Conservation (phyloP, 495 filamentous ascomycete species). For the Talaromyces nanjingensis region DNA sequence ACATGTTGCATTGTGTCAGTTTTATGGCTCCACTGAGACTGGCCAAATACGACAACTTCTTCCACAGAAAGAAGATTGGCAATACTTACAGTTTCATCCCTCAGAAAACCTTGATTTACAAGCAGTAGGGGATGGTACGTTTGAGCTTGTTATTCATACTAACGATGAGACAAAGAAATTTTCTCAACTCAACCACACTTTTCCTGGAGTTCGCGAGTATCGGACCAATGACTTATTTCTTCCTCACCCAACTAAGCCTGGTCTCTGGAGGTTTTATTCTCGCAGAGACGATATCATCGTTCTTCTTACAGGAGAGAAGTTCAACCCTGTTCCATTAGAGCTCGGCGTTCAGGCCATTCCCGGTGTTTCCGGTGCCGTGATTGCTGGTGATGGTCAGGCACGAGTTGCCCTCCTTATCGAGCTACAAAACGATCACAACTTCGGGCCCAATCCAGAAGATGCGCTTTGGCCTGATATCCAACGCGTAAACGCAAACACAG, state of each 20-base stretch:
- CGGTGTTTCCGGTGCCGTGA: slow-evolving; percentile 35
- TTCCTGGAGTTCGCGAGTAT: slow-evolving; percentile 22
- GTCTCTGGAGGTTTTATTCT: slow-evolving; percentile 46
- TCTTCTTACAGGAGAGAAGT: slow-evolving; percentile 57
- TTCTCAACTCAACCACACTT: slow-evolving; percentile 24
- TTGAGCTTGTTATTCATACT: slow-evolving; percentile 27
- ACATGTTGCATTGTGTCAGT: slow-evolving; percentile 15
- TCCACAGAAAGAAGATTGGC: slow-evolving; percentile 36
- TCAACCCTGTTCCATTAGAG: slow-evolving; percentile 52
- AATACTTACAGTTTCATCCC: slow-evolving; percentile 43
- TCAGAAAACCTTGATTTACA: slow-evolving; percentile 35
- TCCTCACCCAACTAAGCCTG: slow-evolving; percentile 20
- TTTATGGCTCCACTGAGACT: slow-evolving; percentile 18
- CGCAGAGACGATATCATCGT: slow-evolving; percentile 56
- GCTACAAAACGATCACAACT: slow-evolving; percentile 31
- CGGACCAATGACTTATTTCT: slow-evolving; percentile 14
- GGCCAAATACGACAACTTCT: slow-evolving; percentile 6
- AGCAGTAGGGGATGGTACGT: slow-evolving; percentile 35
- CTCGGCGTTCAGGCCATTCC: slow-evolving; percentile 35
- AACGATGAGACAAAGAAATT: slow-evolving; percentile 11
- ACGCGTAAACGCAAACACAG: slow-evolving; percentile 20
- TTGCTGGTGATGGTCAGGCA: slow-evolving; percentile 45
- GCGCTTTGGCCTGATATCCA: slow-evolving; percentile 44
- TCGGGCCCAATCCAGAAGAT: slow-evolving; percentile 38
- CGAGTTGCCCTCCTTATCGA: slow-evolving; percentile 49